phyloP scores from a whole-genome alignment of 2,329 filamentous ascomycete species.

The Dothidotthia symphoricarpi region DNA sequence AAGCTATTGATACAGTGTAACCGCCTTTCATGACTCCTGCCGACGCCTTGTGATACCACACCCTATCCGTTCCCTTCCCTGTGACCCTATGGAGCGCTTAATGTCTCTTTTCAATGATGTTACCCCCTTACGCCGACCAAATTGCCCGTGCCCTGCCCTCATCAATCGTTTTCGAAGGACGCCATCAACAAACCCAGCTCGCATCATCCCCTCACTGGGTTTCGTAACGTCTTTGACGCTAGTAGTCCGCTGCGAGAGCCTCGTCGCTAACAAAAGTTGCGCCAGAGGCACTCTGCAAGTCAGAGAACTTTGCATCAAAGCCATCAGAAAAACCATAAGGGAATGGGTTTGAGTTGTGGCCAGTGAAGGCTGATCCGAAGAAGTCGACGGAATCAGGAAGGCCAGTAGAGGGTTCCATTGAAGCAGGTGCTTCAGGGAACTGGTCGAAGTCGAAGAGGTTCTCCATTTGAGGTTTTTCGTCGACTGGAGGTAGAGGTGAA shows the following conservation, averaged over 20 bases:
- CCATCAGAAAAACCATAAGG: slow-evolving; percentile 39
- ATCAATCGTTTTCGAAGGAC: slow-evolving; percentile 27
- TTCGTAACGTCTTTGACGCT: slow-evolving; percentile 28
- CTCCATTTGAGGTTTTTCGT: slow-evolving; percentile 40
- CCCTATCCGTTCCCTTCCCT: slow-evolving; percentile 15
- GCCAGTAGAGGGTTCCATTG: slow-evolving; percentile 28
- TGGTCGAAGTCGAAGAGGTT: slow-evolving; percentile 43
- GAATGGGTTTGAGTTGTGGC: slow-evolving; percentile 26
- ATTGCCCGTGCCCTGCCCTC: slow-evolving; percentile 31
- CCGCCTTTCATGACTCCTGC: slow-evolving; percentile 24
- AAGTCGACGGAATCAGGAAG: slow-evolving; percentile 37
- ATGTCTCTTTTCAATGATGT: slow-evolving; percentile 21
- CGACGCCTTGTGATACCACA: slow-evolving; percentile 21
- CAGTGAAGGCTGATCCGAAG: slow-evolving; percentile 37
- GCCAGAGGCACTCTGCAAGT: slow-evolving; percentile 49
- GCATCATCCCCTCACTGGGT: slow-evolving; percentile 21
- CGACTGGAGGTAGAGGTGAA: slow-evolving; percentile 40
- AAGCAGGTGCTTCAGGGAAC: slow-evolving; percentile 35
- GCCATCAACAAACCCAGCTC: slow-evolving; percentile 24
- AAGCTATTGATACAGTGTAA: slow-evolving; percentile 22
- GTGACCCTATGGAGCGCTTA: slow-evolving; percentile 12
- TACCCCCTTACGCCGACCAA: slow-evolving; percentile 28
- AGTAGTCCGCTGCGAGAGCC: slow-evolving; percentile 46
- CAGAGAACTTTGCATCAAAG: slow-evolving; percentile 44
- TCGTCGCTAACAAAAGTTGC: slow-evolving; percentile 50